These are phyloP conservation scores for Cyathus striatus DNA, from an alignment of 768 basidiomycete species.

Conservation along the genomic window DNA sequence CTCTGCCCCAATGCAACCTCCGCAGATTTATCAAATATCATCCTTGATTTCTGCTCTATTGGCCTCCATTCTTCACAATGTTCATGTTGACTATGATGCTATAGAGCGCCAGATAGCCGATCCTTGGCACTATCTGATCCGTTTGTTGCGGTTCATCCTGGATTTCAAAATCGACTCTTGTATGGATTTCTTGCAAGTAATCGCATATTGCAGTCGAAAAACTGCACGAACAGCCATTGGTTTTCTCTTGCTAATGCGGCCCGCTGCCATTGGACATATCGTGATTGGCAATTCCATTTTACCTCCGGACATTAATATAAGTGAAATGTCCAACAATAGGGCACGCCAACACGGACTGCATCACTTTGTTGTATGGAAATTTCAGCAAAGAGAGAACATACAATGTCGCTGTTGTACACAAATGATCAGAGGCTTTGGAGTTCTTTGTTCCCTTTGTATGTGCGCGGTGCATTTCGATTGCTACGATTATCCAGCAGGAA, in stretches of 20 bases:
- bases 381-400: conserved; percentile 16
- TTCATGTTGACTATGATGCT: conserved; percentile 34
- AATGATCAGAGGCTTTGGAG: conserved; percentile 58
- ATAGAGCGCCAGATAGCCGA: too few species aligned
- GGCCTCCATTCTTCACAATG: conserved; percentile 51
- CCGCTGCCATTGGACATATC: conserved; percentile 63
- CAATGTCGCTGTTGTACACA: conserved; percentile 54
- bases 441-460: conserved; percentile 68
- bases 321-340: conserved; percentile 17
- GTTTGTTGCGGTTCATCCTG: conserved; percentile 49
- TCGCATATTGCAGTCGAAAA: conserved; percentile 57
- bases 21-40: conserved; percentile 52
- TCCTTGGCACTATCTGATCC: too few species aligned
- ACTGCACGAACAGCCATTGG: conserved; percentile 52
- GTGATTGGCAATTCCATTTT: too few species aligned
- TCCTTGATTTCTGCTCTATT: conserved; percentile 63
- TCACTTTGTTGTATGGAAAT: conserved; percentile 71
- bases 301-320: conserved; percentile 41
- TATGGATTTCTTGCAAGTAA: conserved; percentile 65
- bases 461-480: conserved; percentile 75
- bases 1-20: conserved; percentile 51
- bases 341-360: conserved; percentile 27
- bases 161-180: conserved; percentile 62
- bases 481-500: conserved; percentile 68
- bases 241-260: conserved; percentile 61